Evolutionary conservation across 768 basidiomycete species (phyloP).

Genomic region (Xerocomellus amylosporus): DNA sequence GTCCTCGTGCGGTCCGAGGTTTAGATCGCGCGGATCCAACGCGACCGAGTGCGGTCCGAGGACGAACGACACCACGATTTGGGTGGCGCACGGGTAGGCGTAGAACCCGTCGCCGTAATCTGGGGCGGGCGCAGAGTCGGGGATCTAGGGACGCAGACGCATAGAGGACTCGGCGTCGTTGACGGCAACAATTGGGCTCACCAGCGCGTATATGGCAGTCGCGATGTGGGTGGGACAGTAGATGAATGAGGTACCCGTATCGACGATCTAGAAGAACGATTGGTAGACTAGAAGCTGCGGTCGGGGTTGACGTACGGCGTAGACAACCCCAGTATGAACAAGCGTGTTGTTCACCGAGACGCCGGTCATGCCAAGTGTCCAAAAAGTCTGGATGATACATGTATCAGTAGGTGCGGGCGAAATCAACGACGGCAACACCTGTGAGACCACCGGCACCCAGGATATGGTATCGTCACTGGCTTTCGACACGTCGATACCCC

Average conservation of each 20-base stretch:
- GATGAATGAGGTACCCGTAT: conserved; percentile 66
- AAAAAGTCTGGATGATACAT: conserved; percentile 49
- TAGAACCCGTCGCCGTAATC: conserved; percentile 52
- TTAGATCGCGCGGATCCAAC: conserved; percentile 52
- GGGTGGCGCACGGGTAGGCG: conserved; percentile 49
- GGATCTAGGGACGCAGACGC: conserved; percentile 41
- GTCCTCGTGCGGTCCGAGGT: conserved; percentile 42
- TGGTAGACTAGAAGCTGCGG: not conserved
- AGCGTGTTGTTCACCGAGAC: conserved; percentile 35
- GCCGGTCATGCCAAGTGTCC: conserved; percentile 52
- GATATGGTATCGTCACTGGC: conserved; percentile 20
- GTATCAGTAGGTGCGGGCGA: not conserved
- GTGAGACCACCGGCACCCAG: conserved; percentile 39
- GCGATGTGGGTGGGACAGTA: conserved; percentile 50
- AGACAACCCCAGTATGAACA: not conserved
- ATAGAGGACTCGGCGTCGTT: not conserved
- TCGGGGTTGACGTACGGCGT: conserved; percentile 18
- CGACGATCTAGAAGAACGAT: conserved; percentile 47
- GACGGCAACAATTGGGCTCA: conserved; percentile 16
- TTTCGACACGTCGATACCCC: conserved; percentile 36
- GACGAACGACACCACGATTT: conserved; percentile 38
- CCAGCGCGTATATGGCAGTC: conserved; percentile 44
- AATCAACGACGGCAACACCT: conserved; percentile 24
- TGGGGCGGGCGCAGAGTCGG: conserved; percentile 39
- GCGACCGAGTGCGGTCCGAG: conserved; percentile 43